Percentiles rank a stretch among this genome's conserved stretches.
Conservation (phyloP, 2,329 filamentous ascomycete genomes). For the Aspergillus neotritici region DNA sequence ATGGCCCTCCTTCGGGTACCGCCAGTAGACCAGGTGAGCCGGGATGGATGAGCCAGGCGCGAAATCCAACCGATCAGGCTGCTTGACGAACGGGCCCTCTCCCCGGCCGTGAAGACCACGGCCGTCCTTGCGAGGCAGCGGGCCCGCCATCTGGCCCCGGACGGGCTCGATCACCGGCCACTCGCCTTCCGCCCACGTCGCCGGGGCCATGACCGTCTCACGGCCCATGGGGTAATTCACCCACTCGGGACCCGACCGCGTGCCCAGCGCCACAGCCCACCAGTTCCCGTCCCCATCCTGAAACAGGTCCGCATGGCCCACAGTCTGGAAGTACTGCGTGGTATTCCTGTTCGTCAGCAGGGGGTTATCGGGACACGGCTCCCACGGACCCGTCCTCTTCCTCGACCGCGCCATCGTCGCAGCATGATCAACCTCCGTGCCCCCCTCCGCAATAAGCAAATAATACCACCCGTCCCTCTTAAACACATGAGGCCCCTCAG, state of each 20-base stretch:
- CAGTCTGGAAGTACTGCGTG: slow-evolving; percentile 42
- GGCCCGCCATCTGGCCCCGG: not conserved
- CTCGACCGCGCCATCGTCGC: slow-evolving; percentile 23
- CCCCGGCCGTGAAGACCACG: not conserved
- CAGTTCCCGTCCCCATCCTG: slow-evolving; percentile 47
- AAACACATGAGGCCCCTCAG: slow-evolving; percentile 25
- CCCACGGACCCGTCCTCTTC: slow-evolving; percentile 34
- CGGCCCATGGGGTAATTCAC: slow-evolving; percentile 48
- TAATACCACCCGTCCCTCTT: slow-evolving; percentile 25
- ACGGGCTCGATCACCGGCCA: slow-evolving; percentile 37
- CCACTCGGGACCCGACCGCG: slow-evolving; percentile 31
- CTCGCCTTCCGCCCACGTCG: slow-evolving; percentile 43
- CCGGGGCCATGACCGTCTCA: slow-evolving; percentile 47
- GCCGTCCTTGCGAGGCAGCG: not conserved
- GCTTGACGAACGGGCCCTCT: not conserved
- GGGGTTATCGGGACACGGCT: slow-evolving; percentile 34
- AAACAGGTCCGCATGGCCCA: slow-evolving; percentile 54
- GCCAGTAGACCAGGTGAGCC: slow-evolving; percentile 1
- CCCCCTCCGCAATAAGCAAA: slow-evolving; percentile 18
- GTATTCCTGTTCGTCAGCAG: slow-evolving; percentile 36
- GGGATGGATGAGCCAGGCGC: not conserved
- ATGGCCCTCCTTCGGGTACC: not conserved
- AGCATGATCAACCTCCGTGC: slow-evolving; percentile 17
- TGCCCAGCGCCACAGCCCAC: slow-evolving; percentile 48
- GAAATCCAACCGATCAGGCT: not conserved